Percentiles rank a stretch among this genome's conserved stretches.
These are phyloP conservation scores for Aspergillus spinulosporus DNA, from an alignment of 2,329 filamentous ascomycete species.

Conservation along the genomic window DNA sequence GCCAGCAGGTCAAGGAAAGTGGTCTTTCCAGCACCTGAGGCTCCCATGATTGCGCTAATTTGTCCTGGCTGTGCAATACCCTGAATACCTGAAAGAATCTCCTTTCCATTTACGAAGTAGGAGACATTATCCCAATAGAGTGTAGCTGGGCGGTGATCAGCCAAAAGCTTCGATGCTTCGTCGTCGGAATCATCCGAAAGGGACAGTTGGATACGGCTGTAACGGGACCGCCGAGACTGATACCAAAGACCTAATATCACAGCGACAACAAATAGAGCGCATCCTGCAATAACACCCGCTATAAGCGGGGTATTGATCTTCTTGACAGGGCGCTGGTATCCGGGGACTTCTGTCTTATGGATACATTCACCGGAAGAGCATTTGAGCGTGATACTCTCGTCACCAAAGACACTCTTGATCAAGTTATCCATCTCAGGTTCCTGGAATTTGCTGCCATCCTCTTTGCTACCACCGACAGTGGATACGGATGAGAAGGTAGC, in stretches of 20 bases:
- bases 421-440: conserved; percentile 92
- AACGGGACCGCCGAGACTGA: conserved; percentile 69
- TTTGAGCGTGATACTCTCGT: conserved; percentile 78
- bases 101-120: conserved; percentile 83
- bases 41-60: conserved; percentile 95
- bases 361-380: conserved; percentile 90
- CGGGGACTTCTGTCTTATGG: conserved; percentile 87
- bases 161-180: conserved; percentile 80
- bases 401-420: conserved; percentile 85
- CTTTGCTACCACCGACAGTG: conserved; percentile 58
- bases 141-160: conserved; percentile 86
- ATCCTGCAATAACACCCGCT: conserved; percentile 84
- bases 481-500: conserved; percentile 74
- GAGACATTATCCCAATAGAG: conserved; percentile 85
- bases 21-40: conserved; percentile 95
- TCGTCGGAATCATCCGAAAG: conserved; percentile 85
- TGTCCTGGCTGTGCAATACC: conserved; percentile 94
- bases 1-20: conserved; percentile 95
- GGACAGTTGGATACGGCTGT: conserved; percentile 69
- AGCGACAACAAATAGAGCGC: conserved; percentile 82
- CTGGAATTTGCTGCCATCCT: conserved; percentile 77
- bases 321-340: conserved; percentile 84
- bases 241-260: conserved; percentile 85
- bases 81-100: conserved; percentile 76
- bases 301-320: conserved; percentile 97